Percentiles rank a stretch among this genome's conserved stretches.
Evolutionary conservation across 75 land plant species (phyloP).

Genomic region (Larix kaempferi): DNA sequence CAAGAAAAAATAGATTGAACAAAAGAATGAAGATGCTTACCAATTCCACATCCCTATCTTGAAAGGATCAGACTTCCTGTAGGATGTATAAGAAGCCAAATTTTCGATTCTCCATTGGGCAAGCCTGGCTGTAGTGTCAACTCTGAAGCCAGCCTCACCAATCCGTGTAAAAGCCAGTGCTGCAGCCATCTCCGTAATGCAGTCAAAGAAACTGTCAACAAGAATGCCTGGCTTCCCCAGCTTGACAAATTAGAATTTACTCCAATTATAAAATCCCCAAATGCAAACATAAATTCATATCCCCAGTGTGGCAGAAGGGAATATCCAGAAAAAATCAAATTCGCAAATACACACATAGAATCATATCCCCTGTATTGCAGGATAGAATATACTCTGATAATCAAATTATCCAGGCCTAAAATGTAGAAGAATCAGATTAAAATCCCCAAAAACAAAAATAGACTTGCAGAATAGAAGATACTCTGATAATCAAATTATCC

Average conservation of each 20-base stretch:
- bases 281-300: constrained; percentile 9
- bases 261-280: neutral
- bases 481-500: too few relatives aligned
- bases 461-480: too few relatives aligned
- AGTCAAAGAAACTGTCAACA: constrained; percentile 57
- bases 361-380: neutral
- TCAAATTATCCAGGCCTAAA: neutral
- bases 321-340: constrained; percentile 4
- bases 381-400: neutral
- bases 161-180: constrained; percentile 57
- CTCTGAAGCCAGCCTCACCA: constrained; percentile 56
- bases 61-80: constrained; percentile 80
- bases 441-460: neutral
- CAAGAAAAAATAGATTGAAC: neutral
- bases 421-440: neutral
- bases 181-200: constrained; percentile 65
- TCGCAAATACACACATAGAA: neutral
- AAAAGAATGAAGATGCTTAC: constrained; percentile 22
- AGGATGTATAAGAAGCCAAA: constrained; percentile 49
- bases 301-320: constrained; percentile 1
- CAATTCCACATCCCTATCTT: constrained; percentile 82
- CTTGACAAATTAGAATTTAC: constrained; percentile 13
- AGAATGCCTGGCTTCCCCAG: constrained; percentile 62
- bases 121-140: constrained; percentile 73
- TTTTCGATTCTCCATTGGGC: constrained; percentile 88